Evolutionary conservation across 2,329 filamentous ascomycete genomes (phyloP).

Genomic region (Penicillium palitans): DNA sequence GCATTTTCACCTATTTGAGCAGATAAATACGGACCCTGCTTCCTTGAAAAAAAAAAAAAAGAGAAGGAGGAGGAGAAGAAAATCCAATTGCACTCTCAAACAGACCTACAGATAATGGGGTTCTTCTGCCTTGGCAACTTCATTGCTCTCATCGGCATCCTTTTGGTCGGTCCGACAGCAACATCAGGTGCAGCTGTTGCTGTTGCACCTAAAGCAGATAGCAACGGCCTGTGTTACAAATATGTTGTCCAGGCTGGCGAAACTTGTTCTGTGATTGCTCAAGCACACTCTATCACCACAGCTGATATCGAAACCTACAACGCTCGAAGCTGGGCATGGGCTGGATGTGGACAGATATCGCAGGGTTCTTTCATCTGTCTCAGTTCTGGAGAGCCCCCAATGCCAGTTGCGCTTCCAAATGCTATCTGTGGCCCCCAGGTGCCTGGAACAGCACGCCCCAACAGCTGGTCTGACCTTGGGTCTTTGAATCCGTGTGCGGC

Average conservation of each 20-base stretch:
- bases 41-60: neutral
- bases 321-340: constrained; percentile 48
- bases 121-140: neutral
- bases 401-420: constrained; percentile 43
- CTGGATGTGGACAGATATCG: constrained; percentile 40
- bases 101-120: neutral
- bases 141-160: neutral
- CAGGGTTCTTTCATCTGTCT: constrained; percentile 42
- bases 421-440: constrained; percentile 51
- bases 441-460: constrained; percentile 40
- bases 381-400: constrained; percentile 41
- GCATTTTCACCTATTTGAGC: neutral
- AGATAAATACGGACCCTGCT: neutral
- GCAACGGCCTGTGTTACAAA: constrained; percentile 32
- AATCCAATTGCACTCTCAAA: neutral
- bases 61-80: neutral
- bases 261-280: constrained; percentile 38
- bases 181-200: neutral
- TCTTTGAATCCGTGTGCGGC: constrained; percentile 11
- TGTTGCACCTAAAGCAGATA: neutral
- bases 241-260: constrained; percentile 40
- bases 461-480: constrained; percentile 26
- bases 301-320: constrained; percentile 47
- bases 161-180: neutral
- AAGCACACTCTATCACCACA: constrained; percentile 37